Conservation (phyloP, 768 basidiomycete genomes). For the Tylopilus subfusipes region DNA sequence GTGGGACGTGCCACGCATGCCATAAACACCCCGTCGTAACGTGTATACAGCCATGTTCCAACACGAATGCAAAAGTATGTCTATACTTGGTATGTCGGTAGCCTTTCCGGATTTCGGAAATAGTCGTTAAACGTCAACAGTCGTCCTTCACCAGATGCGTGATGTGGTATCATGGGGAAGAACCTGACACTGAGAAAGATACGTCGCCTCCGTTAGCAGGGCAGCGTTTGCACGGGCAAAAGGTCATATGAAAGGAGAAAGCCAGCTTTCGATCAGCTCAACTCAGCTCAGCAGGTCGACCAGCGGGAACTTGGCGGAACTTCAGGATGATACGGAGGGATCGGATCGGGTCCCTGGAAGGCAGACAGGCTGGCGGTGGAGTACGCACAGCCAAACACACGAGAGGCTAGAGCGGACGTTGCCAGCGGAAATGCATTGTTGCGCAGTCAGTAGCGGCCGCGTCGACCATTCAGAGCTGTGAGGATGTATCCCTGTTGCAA, state of each 20-base stretch:
- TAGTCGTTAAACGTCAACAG: background rate
- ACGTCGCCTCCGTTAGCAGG: constrained; percentile 7
- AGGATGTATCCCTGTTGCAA: constrained; percentile 2
- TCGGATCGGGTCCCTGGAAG: constrained; percentile 14
- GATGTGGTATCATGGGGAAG: background rate
- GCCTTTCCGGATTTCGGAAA: background rate
- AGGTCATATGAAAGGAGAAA: background rate
- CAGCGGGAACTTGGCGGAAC: constrained; percentile 15
- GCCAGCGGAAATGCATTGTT: background rate
- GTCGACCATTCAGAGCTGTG: background rate
- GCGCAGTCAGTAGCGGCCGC: background rate
- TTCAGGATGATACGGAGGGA: constrained; percentile 8
- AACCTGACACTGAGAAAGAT: constrained; percentile 13
- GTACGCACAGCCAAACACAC: constrained; percentile 7
- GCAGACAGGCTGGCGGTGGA: background rate
- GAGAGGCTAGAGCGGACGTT: background rate
- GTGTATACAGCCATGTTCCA: background rate
- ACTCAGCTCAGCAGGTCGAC: constrained; percentile 1
- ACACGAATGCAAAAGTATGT: constrained; percentile 1
- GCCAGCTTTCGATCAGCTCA: constrained; percentile 2
- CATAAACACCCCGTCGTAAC: constrained; percentile 13
- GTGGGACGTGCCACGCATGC: constrained; percentile 3
- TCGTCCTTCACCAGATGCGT: background rate
- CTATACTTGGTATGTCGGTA: background rate
- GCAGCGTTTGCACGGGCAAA: constrained; percentile 16